Conservation (phyloP, 2,329 filamentous ascomycete genomes). For the Phoma sp. region DNA sequence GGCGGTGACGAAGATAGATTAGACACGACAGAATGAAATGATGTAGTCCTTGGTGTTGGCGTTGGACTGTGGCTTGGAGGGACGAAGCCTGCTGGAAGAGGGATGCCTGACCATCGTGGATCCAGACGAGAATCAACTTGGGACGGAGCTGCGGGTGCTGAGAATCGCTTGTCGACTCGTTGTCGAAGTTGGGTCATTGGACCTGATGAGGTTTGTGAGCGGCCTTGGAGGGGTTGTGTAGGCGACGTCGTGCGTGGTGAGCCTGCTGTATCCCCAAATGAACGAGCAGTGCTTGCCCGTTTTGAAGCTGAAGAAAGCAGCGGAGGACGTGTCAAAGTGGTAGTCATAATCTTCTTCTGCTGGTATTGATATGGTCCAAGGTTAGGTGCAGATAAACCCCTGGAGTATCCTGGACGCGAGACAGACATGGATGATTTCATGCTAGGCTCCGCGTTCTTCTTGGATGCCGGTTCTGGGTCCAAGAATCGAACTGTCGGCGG, state of each 20-base stretch:
- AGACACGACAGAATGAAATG: slow-evolving; percentile 29
- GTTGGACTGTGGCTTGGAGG: slow-evolving; percentile 15
- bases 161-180: slow-evolving; percentile 23
- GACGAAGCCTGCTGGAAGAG: slow-evolving; percentile 24
- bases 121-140: slow-evolving; percentile 18
- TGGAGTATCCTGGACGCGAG: slow-evolving; percentile 1
- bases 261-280: background rate
- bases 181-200: slow-evolving; percentile 10
- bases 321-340: slow-evolving; percentile 9
- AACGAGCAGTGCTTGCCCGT: slow-evolving; percentile 4
- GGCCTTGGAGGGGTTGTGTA: slow-evolving; percentile 11
- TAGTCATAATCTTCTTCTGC: slow-evolving; percentile 5
- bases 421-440: background rate
- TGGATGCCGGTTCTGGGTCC: slow-evolving; percentile 25
- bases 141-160: slow-evolving; percentile 14
- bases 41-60: slow-evolving; percentile 23
- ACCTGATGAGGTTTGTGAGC: slow-evolving; percentile 6
- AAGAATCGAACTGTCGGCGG: slow-evolving; percentile 34
- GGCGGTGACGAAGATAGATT: slow-evolving; percentile 25
- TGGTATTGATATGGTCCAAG: slow-evolving; percentile 15
- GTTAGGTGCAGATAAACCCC: slow-evolving; percentile 14
- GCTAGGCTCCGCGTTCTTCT: slow-evolving; percentile 2
- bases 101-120: slow-evolving; percentile 24
- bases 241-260: slow-evolving; percentile 5
- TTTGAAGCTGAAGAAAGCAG: slow-evolving; percentile 7